Evolutionary conservation across 75 land plant genomes (phyloP).

Genomic region (Pinus albicaulis): DNA sequence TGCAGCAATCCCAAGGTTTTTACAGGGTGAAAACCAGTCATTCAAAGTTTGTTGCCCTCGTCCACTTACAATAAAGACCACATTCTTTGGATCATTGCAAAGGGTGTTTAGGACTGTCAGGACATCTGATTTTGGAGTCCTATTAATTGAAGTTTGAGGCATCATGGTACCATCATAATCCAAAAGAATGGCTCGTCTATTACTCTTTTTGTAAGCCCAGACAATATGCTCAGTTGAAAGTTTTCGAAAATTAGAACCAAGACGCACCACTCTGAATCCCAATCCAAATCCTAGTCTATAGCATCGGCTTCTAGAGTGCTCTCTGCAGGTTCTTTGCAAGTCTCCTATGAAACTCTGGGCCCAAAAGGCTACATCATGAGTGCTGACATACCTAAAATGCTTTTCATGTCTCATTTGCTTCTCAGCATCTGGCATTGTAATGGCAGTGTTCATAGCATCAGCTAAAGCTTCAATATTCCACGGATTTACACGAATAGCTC

Average conservation of each 20-base stretch:
- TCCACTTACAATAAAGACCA: constrained; percentile 80
- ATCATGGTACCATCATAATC: constrained; percentile 92
- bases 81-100: constrained; percentile 67
- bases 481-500: constrained; percentile 86
- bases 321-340: constrained; percentile 68
- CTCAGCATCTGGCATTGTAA: constrained; percentile 60
- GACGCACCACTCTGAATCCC: constrained; percentile 71
- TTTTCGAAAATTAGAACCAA: constrained; percentile 72
- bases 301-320: constrained; percentile 49
- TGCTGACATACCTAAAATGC: constrained; percentile 78
- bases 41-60: constrained; percentile 44
- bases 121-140: constrained; percentile 56
- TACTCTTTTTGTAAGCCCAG: constrained; percentile 63
- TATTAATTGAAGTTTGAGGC: constrained; percentile 68
- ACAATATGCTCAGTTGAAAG: constrained; percentile 66
- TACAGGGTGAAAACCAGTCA: constrained; percentile 76
- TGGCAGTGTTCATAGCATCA: constrained; percentile 68
- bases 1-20: constrained; percentile 79
- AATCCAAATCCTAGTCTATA: constrained; percentile 87
- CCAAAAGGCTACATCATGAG: constrained; percentile 86
- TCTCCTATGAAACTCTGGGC: constrained; percentile 56
- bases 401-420: constrained; percentile 65
- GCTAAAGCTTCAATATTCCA: constrained; percentile 90
- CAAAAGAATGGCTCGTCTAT: constrained; percentile 66
- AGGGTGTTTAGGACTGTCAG: constrained; percentile 54